A percentile compares a stretch with the other conserved stretches of the same genome.
Evolutionary conservation across 495 filamentous ascomycete genomes (phyloP).

Genomic region (Tuber microsphaerosporum): DNA sequence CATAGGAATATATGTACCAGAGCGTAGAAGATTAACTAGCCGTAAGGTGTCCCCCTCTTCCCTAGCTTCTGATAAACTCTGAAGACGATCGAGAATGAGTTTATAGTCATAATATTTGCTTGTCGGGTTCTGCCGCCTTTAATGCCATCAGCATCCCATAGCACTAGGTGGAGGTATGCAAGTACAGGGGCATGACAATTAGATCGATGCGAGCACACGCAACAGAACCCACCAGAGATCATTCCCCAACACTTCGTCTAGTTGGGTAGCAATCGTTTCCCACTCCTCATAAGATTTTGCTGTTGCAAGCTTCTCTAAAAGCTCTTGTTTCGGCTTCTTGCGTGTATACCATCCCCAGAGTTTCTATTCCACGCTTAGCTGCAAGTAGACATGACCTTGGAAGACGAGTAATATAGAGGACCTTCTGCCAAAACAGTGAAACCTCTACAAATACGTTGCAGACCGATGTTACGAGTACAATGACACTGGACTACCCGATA

Average conservation of each 20-base stretch:
- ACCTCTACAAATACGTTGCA: constrained; percentile 57
- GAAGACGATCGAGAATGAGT: constrained; percentile 71
- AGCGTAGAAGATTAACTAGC: constrained; percentile 71
- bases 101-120: constrained; percentile 82
- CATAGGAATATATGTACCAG: constrained; percentile 36
- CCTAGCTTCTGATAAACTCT: constrained; percentile 64
- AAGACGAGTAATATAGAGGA: constrained; percentile 42
- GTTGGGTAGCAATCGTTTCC: constrained; percentile 68
- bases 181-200: not conserved
- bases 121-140: constrained; percentile 70
- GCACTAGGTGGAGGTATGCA: not conserved
- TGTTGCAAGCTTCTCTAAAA: constrained; percentile 54
- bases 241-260: constrained; percentile 69
- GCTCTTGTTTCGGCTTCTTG: constrained; percentile 50
- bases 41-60: constrained; percentile 67
- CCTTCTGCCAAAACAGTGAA: constrained; percentile 57
- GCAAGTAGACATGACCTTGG: not conserved
- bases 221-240: constrained; percentile 62
- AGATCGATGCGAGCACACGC: constrained; percentile 4
- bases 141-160: not conserved
- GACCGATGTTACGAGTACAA: constrained; percentile 47
- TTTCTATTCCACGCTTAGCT: constrained; percentile 45
- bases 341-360: constrained; percentile 52
- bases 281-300: constrained; percentile 73
- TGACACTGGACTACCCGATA: constrained; percentile 15